Percentiles rank a stretch among this genome's conserved stretches.
Conservation (phyloP, 305 asterid species). For the Fraxinus floribunda region DNA sequence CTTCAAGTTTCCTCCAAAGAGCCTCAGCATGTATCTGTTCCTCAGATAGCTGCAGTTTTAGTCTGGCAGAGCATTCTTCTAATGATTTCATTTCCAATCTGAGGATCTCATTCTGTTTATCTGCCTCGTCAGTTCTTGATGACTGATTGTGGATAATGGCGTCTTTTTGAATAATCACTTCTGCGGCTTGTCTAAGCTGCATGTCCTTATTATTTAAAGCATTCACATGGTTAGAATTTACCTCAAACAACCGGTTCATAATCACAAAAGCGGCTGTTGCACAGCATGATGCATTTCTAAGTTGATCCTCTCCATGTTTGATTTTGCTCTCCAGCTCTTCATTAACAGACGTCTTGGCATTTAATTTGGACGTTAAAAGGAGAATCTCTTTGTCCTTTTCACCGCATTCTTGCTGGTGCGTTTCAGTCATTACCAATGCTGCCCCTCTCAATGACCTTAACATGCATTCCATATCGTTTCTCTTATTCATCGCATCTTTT, state of each 20-base stretch:
- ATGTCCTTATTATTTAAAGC: slow-evolving; percentile 43
- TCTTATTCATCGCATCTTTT: slow-evolving; percentile 63
- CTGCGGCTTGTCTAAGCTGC: slow-evolving; percentile 43
- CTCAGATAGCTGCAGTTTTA: slow-evolving; percentile 45
- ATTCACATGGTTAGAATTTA: slow-evolving; percentile 48
- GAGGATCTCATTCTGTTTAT: slow-evolving; percentile 47
- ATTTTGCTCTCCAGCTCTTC: slow-evolving; percentile 52
- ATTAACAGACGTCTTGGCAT: slow-evolving; percentile 40
- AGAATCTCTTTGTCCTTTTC: slow-evolving; percentile 66
- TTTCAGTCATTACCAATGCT: slow-evolving; percentile 74
- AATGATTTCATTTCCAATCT: slow-evolving; percentile 42
- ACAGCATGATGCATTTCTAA: slow-evolving; percentile 60
- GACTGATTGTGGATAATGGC: slow-evolving; percentile 42
- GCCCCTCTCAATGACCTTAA: slow-evolving; percentile 97
- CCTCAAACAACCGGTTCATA: slow-evolving; percentile 71
- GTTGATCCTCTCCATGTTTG: slow-evolving; percentile 52
- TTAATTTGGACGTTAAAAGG: slow-evolving; percentile 49
- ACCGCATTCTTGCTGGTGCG: slow-evolving; percentile 76
- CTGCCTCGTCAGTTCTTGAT: slow-evolving; percentile 41
- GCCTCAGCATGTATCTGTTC: slow-evolving; percentile 40
- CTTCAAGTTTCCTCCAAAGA: slow-evolving; percentile 49
- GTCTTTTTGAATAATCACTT: slow-evolving; percentile 42
- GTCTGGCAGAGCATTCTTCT: slow-evolving; percentile 44
- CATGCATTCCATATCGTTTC: slow-evolving; percentile 82
- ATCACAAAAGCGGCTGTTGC: slow-evolving; percentile 77